phyloP scores from a whole-genome alignment of 257 asterid genomes.

The Scutellaria minor region DNA sequence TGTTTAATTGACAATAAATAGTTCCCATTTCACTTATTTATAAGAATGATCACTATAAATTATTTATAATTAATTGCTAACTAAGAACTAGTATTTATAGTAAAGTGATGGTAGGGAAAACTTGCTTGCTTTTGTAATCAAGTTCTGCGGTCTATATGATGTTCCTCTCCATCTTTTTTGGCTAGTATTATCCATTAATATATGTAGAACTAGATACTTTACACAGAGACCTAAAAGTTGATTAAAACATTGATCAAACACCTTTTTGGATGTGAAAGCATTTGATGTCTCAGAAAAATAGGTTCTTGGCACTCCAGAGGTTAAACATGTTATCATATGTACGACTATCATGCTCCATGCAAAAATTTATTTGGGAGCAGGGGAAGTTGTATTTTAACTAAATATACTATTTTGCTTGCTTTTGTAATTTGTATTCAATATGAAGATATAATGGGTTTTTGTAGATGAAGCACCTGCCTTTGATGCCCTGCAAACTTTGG shows the following conservation, averaged over 20 bases:
- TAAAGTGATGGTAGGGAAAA: constrained; percentile 16
- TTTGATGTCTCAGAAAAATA: constrained; percentile 22
- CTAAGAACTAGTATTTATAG: constrained; percentile 11
- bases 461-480: constrained; percentile 76
- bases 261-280: constrained; percentile 28
- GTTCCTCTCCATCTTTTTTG: constrained; percentile 3
- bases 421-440: constrained; percentile 4
- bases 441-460: constrained; percentile 36
- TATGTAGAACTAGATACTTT: constrained; percentile 9
- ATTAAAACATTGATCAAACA: constrained; percentile 22
- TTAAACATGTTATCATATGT: constrained; percentile 9
- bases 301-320: constrained; percentile 23
- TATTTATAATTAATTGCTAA: constrained; percentile 4
- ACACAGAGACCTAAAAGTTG: constrained; percentile 4
- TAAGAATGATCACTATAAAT: background rate
- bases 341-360: constrained; percentile 6
- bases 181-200: background rate
- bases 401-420: constrained; percentile 27
- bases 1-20: background rate
- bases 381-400: constrained; percentile 10
- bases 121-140: constrained; percentile 14
- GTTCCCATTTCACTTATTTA: background rate
- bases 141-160: background rate
- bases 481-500: constrained; percentile 84
- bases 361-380: background rate